Evolutionary conservation across 2,329 filamentous ascomycete species (phyloP).

Genomic region (Epichloe festucae): DNA sequence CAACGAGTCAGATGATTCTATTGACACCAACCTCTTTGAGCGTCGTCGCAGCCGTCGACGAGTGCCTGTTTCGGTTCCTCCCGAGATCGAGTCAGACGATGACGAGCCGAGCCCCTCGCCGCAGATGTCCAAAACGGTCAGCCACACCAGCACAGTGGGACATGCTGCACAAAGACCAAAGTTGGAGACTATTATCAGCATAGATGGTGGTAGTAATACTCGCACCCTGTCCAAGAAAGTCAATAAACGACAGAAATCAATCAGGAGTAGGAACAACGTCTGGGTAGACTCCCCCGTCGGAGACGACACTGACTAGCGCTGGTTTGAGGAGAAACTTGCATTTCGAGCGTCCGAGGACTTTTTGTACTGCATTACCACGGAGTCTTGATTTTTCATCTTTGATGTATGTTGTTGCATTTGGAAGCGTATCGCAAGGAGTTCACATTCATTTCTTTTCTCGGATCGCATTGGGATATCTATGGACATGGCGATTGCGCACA

Average conservation of each 20-base stretch:
- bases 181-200: slow-evolving; percentile 34
- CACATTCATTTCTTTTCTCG: slow-evolving; percentile 6
- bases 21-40: slow-evolving; percentile 16
- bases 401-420: slow-evolving; percentile 8
- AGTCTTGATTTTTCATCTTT: slow-evolving; percentile 3
- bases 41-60: slow-evolving; percentile 15
- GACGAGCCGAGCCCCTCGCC: slow-evolving; percentile 16
- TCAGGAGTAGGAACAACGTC: slow-evolving; percentile 13
- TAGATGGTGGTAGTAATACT: slow-evolving; percentile 19
- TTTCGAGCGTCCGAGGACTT: not conserved
- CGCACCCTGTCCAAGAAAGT: slow-evolving; percentile 17
- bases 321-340: not conserved
- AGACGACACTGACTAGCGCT: slow-evolving; percentile 22
- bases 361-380: not conserved
- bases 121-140: slow-evolving; percentile 13
- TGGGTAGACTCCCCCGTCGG: slow-evolving; percentile 24
- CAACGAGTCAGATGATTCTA: slow-evolving; percentile 22
- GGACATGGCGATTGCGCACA: not conserved
- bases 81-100: slow-evolving; percentile 21
- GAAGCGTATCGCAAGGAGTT: slow-evolving; percentile 4
- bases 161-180: slow-evolving; percentile 29
- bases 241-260: slow-evolving; percentile 18
- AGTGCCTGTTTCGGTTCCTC: slow-evolving; percentile 17
- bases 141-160: slow-evolving; percentile 14
- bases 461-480: not conserved